phyloP scores from a whole-genome alignment of 495 filamentous ascomycete genomes.

The Lepraria neglecta region DNA sequence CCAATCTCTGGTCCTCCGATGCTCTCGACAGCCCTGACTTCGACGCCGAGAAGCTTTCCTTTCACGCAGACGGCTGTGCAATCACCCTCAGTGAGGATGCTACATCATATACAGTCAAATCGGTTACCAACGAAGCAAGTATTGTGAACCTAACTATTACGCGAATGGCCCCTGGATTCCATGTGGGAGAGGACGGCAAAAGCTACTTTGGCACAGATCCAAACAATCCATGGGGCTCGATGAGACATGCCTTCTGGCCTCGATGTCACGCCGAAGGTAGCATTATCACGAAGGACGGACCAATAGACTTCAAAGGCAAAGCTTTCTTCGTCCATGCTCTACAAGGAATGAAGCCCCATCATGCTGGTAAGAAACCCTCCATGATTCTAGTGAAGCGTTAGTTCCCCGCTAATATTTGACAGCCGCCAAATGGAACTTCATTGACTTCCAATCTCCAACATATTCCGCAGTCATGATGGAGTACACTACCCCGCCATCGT shows the following conservation, averaged over 20 bases:
- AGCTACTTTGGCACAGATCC: slow-evolving; percentile 80
- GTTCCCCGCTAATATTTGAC: slow-evolving; percentile 18
- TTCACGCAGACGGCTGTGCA: slow-evolving; percentile 77
- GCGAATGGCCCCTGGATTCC: slow-evolving; percentile 70
- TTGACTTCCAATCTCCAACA: slow-evolving; percentile 80
- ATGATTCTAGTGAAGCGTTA: not conserved
- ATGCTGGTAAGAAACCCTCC: slow-evolving; percentile 57
- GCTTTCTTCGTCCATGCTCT: slow-evolving; percentile 75
- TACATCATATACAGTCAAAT: slow-evolving; percentile 75
- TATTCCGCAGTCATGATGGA: slow-evolving; percentile 93
- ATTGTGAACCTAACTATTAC: slow-evolving; percentile 80
- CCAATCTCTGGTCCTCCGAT: slow-evolving; percentile 73
- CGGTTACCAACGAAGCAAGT: slow-evolving; percentile 64
- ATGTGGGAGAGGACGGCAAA: slow-evolving; percentile 79
- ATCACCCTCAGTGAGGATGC: slow-evolving; percentile 80
- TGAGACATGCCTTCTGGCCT: slow-evolving; percentile 92
- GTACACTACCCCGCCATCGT: slow-evolving; percentile 90
- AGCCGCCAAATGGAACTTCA: slow-evolving; percentile 91
- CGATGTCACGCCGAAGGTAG: slow-evolving; percentile 71
- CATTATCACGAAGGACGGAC: slow-evolving; percentile 75
- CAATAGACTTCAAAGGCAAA: slow-evolving; percentile 73
- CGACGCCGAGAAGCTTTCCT: slow-evolving; percentile 71
- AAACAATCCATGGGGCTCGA: slow-evolving; percentile 79
- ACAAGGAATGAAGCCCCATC: slow-evolving; percentile 98
- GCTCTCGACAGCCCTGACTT: slow-evolving; percentile 70